Evolutionary conservation across 805 yeast species (phyloP), one percentile per base, ranked within the genome.

Genomic region (Yarrowia sp.): DNA sequence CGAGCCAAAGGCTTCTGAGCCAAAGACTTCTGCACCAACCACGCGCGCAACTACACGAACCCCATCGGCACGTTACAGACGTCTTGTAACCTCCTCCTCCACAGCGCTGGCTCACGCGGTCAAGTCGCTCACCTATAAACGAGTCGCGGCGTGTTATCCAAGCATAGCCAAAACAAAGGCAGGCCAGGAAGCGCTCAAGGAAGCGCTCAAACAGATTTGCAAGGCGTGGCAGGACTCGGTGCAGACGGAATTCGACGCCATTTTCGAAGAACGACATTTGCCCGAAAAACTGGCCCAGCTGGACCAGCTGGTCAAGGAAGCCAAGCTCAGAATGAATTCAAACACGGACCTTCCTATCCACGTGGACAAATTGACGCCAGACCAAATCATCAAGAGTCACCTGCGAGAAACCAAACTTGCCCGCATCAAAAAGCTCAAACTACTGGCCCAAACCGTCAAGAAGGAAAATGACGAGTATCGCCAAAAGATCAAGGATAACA

Each of bases 21-120:
- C n/a, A n/a, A n/a, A n/a, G n/a, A n/a, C n/a, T n/a, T n/a, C n/a
- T n/a, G n/a, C n/a, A n/a, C n/a, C n/a, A n/a, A n/a, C n/a, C n/a
- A n/a, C n/a, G n/a, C n/a, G n/a, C n/a, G 17, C 38, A 6, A 33
- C n/a, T 33, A 14, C 38, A 7, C 26, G 8, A 7, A 5, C 22
- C 12, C n/a, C 36, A 35, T 69, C 71, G 58, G 78, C 85, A 10
- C 75, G 90, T 48, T 84, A 75, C 67, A 77, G 79, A 32, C 75
- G 88, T 43, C 77, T 85, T 46, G 74, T 77, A 62, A 78, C 81
- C 64, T 84, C 85, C 6, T 79, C 83, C 62, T 75, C 78, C 28
- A 79, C 82, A 65, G 88, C 89, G 0, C 75, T 86, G 28, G 81
- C 81, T 28, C 85, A 82, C 68, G 79, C 85, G 2, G 78, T 84